Evolutionary conservation across 306 rosid species (phyloP).

Genomic region (Trichosanthes truncata): DNA sequence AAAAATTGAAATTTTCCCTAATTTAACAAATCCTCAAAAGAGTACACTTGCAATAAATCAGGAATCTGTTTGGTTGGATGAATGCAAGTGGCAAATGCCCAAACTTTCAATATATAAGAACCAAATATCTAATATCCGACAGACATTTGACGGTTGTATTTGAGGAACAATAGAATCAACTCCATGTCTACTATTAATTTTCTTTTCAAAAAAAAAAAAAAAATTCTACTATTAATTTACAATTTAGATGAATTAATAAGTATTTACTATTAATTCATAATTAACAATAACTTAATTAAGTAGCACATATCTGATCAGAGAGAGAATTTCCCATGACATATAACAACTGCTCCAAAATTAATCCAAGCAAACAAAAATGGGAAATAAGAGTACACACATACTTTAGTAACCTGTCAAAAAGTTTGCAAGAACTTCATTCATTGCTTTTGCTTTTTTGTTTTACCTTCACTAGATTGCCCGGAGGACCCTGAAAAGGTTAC

Average conservation of each 20-base stretch:
- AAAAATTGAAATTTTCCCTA: too few species aligned
- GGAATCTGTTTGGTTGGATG: too few species aligned
- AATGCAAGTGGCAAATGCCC: too few species aligned
- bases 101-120: too few species aligned
- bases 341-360: background rate
- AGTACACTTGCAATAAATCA: too few species aligned
- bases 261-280: background rate
- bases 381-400: background rate
- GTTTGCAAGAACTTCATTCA: background rate
- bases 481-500: constrained; percentile 25
- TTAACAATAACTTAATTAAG: background rate
- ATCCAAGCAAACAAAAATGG: background rate
- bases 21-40: too few species aligned
- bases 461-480: constrained; percentile 24
- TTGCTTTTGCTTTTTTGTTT: constrained; percentile 35
- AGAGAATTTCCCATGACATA: background rate
- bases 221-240: too few species aligned
- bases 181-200: too few species aligned
- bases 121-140: too few species aligned
- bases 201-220: too few species aligned
- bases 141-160: too few species aligned
- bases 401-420: background rate
- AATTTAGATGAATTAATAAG: background rate
- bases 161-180: too few species aligned
- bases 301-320: background rate